Evolutionary conservation across 1,284 basidiomycete species (phyloP).

Genomic region (Afroboletus lepidellus): DNA sequence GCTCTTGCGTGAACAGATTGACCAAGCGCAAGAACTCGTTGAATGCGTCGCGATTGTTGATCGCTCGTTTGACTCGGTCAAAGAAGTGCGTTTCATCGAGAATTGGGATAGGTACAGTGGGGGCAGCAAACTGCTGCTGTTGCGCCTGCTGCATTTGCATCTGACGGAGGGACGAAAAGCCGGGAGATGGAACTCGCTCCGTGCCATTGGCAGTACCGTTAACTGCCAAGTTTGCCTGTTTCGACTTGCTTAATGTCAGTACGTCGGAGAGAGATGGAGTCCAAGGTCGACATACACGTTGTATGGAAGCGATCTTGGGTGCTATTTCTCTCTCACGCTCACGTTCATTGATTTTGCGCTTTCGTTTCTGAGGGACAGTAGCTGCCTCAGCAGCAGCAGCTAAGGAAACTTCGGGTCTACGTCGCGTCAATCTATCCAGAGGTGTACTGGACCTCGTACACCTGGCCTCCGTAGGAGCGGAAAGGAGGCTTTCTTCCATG

Average conservation of each 20-base stretch:
- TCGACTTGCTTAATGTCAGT: conserved; percentile 17
- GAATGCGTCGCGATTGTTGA: conserved; percentile 89
- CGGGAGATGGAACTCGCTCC: conserved; percentile 25
- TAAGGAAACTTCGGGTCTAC: conserved; percentile 32
- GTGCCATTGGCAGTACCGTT: conserved; percentile 24
- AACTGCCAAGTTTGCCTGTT: conserved; percentile 20
- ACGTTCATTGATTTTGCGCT: conserved; percentile 51
- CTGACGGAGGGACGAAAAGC: conserved; percentile 22
- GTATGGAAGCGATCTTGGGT: conserved; percentile 21
- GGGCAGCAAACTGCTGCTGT: conserved; percentile 29
- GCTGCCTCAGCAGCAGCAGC: conserved; percentile 30
- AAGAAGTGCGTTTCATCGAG: conserved; percentile 87
- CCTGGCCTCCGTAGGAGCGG: conserved; percentile 24
- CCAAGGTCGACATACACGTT: conserved; percentile 26
- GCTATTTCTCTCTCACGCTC: conserved; percentile 31
- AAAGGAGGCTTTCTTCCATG: conserved; percentile 29
- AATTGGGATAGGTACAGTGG: conserved; percentile 33
- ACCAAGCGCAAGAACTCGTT: conserved; percentile 96
- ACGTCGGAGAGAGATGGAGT: not conserved
- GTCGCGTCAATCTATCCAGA: conserved; percentile 27
- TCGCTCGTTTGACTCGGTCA: conserved; percentile 84
- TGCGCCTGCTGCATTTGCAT: conserved; percentile 30
- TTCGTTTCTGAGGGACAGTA: conserved; percentile 58
- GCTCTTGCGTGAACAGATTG: conserved; percentile 93
- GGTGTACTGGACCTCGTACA: conserved; percentile 30